Evolutionary conservation across 1,139 yeast genomes (phyloP).

Genomic region (Debaryomycetaceae sp.): DNA sequence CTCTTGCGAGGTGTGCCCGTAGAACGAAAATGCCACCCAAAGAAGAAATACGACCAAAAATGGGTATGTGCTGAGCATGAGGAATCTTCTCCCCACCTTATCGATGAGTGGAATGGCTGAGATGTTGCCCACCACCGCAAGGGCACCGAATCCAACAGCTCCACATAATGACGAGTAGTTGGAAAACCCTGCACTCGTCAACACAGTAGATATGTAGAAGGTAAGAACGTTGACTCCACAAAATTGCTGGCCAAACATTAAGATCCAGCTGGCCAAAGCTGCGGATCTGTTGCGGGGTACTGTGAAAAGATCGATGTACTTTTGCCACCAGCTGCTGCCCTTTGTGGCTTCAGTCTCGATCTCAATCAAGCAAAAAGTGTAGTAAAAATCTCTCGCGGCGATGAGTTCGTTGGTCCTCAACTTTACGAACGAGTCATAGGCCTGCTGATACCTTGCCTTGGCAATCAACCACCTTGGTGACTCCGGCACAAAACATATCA

Average conservation of each 20-base stretch:
- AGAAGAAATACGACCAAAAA: constrained; percentile 7
- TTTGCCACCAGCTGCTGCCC: too few species aligned
- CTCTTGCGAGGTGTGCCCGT: constrained; percentile 1
- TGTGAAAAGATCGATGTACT: constrained; percentile 4
- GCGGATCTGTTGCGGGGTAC: constrained; percentile 8
- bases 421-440: constrained; percentile 6
- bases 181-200: constrained; percentile 12
- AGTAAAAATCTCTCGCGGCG: constrained; percentile 8
- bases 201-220: constrained; percentile 12
- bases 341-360: constrained; percentile 2
- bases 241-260: constrained; percentile 8
- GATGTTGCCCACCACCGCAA: too few species aligned
- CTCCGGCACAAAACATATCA: constrained; percentile 12
- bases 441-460: constrained; percentile 4
- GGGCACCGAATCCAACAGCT: constrained; percentile 13
- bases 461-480: constrained; percentile 10
- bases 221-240: constrained; percentile 11
- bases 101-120: constrained; percentile 10
- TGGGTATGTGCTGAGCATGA: constrained; percentile 9
- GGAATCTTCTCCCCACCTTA: constrained; percentile 9
- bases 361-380: constrained; percentile 6
- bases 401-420: constrained; percentile 5
- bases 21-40: constrained; percentile 8
- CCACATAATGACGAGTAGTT: constrained; percentile 12
- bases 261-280: constrained; percentile 7